Evolutionary conservation across 768 basidiomycete genomes (phyloP).

Genomic region (Suillus placidus): DNA sequence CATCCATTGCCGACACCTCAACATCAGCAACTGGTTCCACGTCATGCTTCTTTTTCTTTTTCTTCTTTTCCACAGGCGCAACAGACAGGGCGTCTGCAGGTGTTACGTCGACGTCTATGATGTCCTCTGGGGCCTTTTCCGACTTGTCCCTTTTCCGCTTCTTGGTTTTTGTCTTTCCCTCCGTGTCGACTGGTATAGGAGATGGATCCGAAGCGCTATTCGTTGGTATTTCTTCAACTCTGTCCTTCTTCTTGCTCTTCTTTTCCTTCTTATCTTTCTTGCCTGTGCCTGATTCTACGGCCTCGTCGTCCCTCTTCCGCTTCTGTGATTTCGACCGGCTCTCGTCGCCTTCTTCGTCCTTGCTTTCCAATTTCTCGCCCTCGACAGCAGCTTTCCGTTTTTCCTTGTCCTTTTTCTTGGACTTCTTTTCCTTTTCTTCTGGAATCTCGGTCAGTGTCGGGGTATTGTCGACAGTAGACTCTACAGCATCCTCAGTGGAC

Average conservation of each 20-base stretch:
- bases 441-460: constrained; percentile 12
- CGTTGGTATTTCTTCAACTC: constrained; percentile 27
- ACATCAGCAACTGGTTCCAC: constrained; percentile 17
- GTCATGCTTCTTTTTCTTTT: constrained; percentile 17
- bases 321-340: constrained; percentile 34
- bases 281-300: constrained; percentile 15
- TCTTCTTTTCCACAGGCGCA: constrained; percentile 24
- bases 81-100: constrained; percentile 14
- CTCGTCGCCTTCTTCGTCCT: constrained; percentile 14
- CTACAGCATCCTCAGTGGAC: constrained; percentile 18
- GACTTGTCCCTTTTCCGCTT: constrained; percentile 24
- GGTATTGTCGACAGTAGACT: constrained; percentile 16
- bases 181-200: constrained; percentile 2
- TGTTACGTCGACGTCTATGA: constrained; percentile 21
- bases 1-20: constrained; percentile 16
- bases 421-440: constrained; percentile 19
- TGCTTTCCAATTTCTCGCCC: constrained; percentile 23
- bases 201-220: constrained; percentile 4
- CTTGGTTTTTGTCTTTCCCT: constrained; percentile 27
- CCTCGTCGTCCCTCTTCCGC: constrained; percentile 31
- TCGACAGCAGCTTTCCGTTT: constrained; percentile 18
- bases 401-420: constrained; percentile 21
- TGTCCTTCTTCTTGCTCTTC: constrained; percentile 33
- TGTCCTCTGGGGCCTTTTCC: constrained; percentile 20
- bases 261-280: constrained; percentile 12